A percentile compares a stretch with the other conserved stretches of the same genome.
phyloP scores from a whole-genome alignment of 768 basidiomycete genomes.

The Termitomyces sp. region DNA sequence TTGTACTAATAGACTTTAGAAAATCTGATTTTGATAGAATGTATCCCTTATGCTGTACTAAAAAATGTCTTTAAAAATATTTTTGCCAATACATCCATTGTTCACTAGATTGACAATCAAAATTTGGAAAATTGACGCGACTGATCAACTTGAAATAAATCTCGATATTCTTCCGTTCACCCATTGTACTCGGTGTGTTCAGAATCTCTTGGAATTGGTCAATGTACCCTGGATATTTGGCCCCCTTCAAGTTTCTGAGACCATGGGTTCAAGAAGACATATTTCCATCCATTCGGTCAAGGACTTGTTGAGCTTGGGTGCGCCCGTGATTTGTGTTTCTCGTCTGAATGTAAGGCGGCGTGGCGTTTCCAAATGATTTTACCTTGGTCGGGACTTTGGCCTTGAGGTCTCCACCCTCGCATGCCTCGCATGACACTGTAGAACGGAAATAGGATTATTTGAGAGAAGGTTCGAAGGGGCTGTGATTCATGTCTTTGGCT shows the following conservation, averaged over 20 bases:
- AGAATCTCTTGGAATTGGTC: slow-evolving; percentile 68
- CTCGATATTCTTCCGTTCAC: slow-evolving; percentile 57
- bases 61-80: neutral
- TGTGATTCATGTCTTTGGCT: slow-evolving; percentile 60
- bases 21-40: slow-evolving; percentile 3
- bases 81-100: neutral
- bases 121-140: too few relatives aligned
- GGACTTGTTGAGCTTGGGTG: slow-evolving; percentile 33
- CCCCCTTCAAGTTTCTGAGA: slow-evolving; percentile 60
- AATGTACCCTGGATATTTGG: slow-evolving; percentile 79
- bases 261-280: slow-evolving; percentile 56
- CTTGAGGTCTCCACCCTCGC: slow-evolving; percentile 67
- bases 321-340: slow-evolving; percentile 26
- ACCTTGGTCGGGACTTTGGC: slow-evolving; percentile 36
- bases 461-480: slow-evolving; percentile 62
- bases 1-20: slow-evolving; percentile 12
- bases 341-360: slow-evolving; percentile 31
- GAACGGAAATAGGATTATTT: too few relatives aligned
- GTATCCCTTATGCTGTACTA: neutral
- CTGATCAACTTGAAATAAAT: too few relatives aligned
- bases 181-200: slow-evolving; percentile 48
- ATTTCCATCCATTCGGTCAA: slow-evolving; percentile 60
- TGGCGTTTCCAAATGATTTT: slow-evolving; percentile 34
- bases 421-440: slow-evolving; percentile 69
- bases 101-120: too few relatives aligned